Evolutionary conservation across 129 eudicot species (phyloP).

Genomic region (Cynara cardunculus): DNA sequence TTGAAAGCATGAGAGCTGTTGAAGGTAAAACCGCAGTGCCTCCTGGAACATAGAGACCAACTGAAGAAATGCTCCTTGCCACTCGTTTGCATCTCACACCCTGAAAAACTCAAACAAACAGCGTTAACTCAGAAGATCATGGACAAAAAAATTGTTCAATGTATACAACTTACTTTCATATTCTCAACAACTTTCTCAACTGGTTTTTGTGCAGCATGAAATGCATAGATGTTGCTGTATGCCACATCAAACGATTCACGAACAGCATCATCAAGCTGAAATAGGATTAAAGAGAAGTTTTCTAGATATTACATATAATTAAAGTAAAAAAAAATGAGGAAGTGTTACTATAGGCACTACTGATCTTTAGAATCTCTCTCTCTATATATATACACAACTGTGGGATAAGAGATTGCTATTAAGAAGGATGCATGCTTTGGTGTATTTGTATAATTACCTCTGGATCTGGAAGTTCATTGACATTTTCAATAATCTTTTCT

Average conservation of each 20-base stretch:
- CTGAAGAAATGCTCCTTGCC: slow-evolving; percentile 86
- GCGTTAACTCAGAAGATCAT: background rate
- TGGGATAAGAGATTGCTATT: background rate
- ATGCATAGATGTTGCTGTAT: slow-evolving; percentile 88
- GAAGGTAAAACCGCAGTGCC: slow-evolving; percentile 99
- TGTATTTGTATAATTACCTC: slow-evolving; percentile 47
- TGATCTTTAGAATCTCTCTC: background rate
- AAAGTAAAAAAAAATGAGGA: background rate
- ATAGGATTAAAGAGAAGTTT: slow-evolving; percentile 5
- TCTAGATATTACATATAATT: background rate
- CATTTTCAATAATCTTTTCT: slow-evolving; percentile 63
- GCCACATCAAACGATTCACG: slow-evolving; percentile 99
- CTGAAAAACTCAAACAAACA: slow-evolving; percentile 35
- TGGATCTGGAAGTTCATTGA: slow-evolving; percentile 80
- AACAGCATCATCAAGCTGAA: slow-evolving; percentile 85
- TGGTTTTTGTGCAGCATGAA: slow-evolving; percentile 97
- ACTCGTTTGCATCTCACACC: slow-evolving; percentile 99
- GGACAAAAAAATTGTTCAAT: background rate
- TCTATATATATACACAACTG: background rate
- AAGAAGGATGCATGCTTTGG: background rate
- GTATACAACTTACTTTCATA: slow-evolving; percentile 66
- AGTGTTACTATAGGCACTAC: background rate
- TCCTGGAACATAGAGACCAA: slow-evolving; percentile 99
- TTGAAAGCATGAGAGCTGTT: slow-evolving; percentile 97
- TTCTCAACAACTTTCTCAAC: slow-evolving; percentile 90